Evolutionary conservation across 768 basidiomycete species (phyloP).

Genomic region (Boletus pseudopeckii): DNA sequence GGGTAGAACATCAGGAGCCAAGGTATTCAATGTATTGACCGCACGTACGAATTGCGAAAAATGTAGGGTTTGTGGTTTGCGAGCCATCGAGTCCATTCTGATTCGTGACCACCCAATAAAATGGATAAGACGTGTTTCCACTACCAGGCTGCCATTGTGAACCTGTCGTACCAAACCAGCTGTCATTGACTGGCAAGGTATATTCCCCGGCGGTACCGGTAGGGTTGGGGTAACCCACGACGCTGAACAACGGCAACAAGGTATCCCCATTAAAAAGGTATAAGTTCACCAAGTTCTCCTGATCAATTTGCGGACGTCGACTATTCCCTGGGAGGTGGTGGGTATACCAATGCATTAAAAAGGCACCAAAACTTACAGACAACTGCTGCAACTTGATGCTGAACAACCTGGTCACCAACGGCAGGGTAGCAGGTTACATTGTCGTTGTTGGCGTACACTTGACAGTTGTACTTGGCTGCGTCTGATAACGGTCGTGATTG

Average conservation of each 20-base stretch:
- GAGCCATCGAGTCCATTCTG: slow-evolving; percentile 55
- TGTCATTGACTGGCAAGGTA: slow-evolving; percentile 62
- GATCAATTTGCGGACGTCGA: slow-evolving; percentile 60
- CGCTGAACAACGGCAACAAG: slow-evolving; percentile 43
- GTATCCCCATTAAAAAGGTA: slow-evolving; percentile 78
- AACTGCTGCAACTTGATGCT: slow-evolving; percentile 72
- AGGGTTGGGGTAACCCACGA: slow-evolving; percentile 46
- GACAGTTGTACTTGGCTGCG: slow-evolving; percentile 46
- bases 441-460: slow-evolving; percentile 60
- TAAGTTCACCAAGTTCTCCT: slow-evolving; percentile 63
- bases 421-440: slow-evolving; percentile 78
- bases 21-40: background rate
- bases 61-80: slow-evolving; percentile 65
- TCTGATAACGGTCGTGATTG: slow-evolving; percentile 17
- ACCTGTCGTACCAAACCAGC: slow-evolving; percentile 66
- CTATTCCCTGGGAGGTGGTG: slow-evolving; percentile 62
- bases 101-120: slow-evolving; percentile 75
- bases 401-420: slow-evolving; percentile 51
- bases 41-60: slow-evolving; percentile 75
- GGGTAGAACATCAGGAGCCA: slow-evolving; percentile 7
- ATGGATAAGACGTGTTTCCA: slow-evolving; percentile 59
- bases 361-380: slow-evolving; percentile 59
- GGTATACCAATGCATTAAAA: slow-evolving; percentile 8
- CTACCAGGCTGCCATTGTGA: slow-evolving; percentile 41
- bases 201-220: slow-evolving; percentile 54